These are phyloP conservation scores for Exobasidium cylindrosporum DNA, from an alignment of 1,284 basidiomycete genomes.

Conservation along the genomic window DNA sequence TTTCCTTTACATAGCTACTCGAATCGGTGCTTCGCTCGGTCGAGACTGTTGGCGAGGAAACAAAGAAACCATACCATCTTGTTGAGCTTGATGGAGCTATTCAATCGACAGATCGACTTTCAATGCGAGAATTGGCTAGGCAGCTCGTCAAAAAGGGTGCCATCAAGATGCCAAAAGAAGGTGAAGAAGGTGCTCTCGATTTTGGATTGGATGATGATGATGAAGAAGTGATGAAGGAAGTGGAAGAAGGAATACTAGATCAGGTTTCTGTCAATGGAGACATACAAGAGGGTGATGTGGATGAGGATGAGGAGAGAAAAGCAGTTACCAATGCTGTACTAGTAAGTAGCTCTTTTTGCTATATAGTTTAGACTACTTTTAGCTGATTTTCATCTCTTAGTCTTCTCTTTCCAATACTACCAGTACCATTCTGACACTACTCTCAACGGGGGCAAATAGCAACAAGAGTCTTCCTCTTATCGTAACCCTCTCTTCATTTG, in stretches of 20 bases:
- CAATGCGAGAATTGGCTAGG: conserved; percentile 47
- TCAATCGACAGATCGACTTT: conserved; percentile 43
- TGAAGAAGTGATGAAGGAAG: conserved; percentile 4
- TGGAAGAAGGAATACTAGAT: not conserved
- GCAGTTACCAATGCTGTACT: conserved; percentile 13
- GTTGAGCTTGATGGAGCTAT: conserved; percentile 37
- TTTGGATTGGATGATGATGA: conserved; percentile 8
- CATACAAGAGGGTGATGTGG: not conserved
- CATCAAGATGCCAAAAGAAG: conserved; percentile 19
- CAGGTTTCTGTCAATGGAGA: conserved; percentile 1
- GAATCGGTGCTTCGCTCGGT: conserved; percentile 32
- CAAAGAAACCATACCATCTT: conserved; percentile 23
- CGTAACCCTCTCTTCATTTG: conserved; percentile 47
- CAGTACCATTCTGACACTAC: conserved; percentile 42
- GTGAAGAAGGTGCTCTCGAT: conserved; percentile 8
- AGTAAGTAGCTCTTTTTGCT: conserved; percentile 9
- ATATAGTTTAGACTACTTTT: not conserved
- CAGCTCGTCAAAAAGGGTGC: conserved; percentile 49
- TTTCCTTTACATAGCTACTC: conserved; percentile 21
- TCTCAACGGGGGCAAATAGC: conserved; percentile 23
- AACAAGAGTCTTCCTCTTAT: conserved; percentile 30
- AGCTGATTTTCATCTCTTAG: conserved; percentile 6
- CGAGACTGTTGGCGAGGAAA: conserved; percentile 7
- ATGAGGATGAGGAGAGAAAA: conserved; percentile 16
- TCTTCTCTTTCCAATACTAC: conserved; percentile 23